Base-by-base conservation (phyloP, 176 grass and related monocot genomes). In the Coix lacrymajobi region DNA sequence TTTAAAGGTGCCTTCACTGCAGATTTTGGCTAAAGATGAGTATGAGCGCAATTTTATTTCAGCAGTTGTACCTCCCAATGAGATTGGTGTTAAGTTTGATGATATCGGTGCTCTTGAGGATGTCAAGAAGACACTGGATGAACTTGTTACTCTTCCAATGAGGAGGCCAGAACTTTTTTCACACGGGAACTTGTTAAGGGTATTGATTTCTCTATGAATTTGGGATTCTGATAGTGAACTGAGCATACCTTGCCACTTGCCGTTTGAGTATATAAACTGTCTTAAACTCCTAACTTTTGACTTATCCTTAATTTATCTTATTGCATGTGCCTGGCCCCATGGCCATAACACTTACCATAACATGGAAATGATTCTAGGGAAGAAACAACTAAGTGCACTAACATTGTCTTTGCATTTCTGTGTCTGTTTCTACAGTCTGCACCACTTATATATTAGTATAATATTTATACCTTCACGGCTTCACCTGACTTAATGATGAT, bases 121-220 rank as follows among this genome's bases (percentile, higher is more conserved):
- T 85, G 91, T 96, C 41, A 99, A 99, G 88, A 92, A 82, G 76
- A 95, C 96, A 75, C 69, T 99, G 26, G 91, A 96, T 87, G 96
- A 99, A 63, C 90, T 99, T 80, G 96, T 99, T 66, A 90, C 89
- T 24, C 87, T 99, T 63, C 96, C 96, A 85, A 99, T 99, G 96
- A 91, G 91, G 84, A 91, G 96, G 48, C 96, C 96, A 28, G 93
- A 99, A 83, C 96, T 99, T 73, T 99, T 99, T 86, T 90, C 89
- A 3, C 93, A 71, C 44, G 96, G 96, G 29, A 93, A 96, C 83
- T 88, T 99, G 72, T 90, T 99, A 84, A 91, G 93, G 89, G 96
- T 99, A 89, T 68, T 30, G 4, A 75, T 66, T 85, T n/a, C 20
- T 72, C 85, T 84, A 63, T 29, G 66, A 28, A 56, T 34, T 70